phyloP scores from a whole-genome alignment of 495 filamentous ascomycete species.

The Schizothecium vesticola region DNA sequence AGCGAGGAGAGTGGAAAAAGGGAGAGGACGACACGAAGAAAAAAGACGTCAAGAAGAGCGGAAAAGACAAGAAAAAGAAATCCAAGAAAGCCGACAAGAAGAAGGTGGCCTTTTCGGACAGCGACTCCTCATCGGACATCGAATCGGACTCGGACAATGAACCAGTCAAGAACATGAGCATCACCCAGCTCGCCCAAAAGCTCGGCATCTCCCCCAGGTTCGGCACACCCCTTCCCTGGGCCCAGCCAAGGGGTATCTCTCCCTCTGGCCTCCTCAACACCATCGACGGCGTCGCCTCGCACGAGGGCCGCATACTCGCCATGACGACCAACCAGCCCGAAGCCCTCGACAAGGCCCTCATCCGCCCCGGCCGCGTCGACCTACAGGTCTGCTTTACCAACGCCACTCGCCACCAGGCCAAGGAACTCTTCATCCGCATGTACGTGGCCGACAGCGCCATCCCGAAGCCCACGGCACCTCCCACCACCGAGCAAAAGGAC shows the following conservation, averaged over 20 bases:
- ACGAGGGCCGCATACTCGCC: slow-evolving; percentile 74
- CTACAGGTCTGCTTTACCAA: slow-evolving; percentile 65
- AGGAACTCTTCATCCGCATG: slow-evolving; percentile 66
- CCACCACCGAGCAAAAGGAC: neutral
- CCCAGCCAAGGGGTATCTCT: slow-evolving; percentile 47
- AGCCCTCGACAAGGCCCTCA: slow-evolving; percentile 66
- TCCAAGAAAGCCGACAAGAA: slow-evolving; percentile 3
- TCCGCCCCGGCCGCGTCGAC: slow-evolving; percentile 72
- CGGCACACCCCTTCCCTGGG: too few species aligned
- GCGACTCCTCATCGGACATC: neutral
- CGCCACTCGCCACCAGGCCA: slow-evolving; percentile 55
- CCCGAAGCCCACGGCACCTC: too few species aligned
- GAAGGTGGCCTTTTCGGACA: slow-evolving; percentile 14
- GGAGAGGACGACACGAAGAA: neutral
- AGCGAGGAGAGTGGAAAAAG: neutral
- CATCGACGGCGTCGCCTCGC: slow-evolving; percentile 76
- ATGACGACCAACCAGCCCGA: slow-evolving; percentile 83
- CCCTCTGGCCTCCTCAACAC: slow-evolving; percentile 77
- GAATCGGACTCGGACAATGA: neutral
- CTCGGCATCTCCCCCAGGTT: slow-evolving; percentile 26
- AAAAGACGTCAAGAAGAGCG: neutral
- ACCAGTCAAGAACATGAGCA: slow-evolving; percentile 11
- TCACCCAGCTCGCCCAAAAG: slow-evolving; percentile 32
- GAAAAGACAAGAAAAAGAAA: slow-evolving; percentile 6
- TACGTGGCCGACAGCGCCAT: slow-evolving; percentile 52